Evolutionary conservation across 2,329 filamentous ascomycete species (phyloP), one percentile per base, ranked within the genome.

Genomic region (Seiridium unicorne): DNA sequence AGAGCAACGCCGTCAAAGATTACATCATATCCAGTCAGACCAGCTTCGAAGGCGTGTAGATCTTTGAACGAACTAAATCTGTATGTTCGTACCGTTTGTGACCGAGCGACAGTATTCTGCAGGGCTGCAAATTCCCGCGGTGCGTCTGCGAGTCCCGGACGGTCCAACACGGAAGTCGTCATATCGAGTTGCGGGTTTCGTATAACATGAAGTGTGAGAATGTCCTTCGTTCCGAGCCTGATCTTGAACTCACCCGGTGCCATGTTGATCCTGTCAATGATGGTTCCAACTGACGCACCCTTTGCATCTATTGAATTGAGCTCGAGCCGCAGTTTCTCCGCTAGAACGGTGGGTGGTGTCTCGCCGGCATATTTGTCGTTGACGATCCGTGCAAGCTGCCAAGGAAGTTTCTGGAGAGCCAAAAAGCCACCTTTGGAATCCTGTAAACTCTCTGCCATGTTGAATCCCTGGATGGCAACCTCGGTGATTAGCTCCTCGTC

Each of bases 221-320:
- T 81, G 57, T 86, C 83, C 59, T 81, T 79, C 38, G 89, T 83
- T 64, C 89, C 86, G 40, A 92, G 77, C 36, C 85, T 81, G 54
- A 93, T 72, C 66, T 86, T 85, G 66, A 92, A 72, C 73, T 92
- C 89, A n/a, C 90, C 90, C 9, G 89, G 88, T 2, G 83, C 88
- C 67, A 96, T 81, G 66, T 96, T 96, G 69, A 97, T 81, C 44
- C 93, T 86, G 74, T 97, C 93, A 2, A 91, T 92, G 13, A 96
- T 79, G 47, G 88, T 91, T 54, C 92, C 65, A 26, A 73, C 68
- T 5, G 71, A 70, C 44, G 68, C 64, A 32, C 70, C 70, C 18
- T 64, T 64, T 60, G 68, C 70, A 57, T 89, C 87, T 62, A 89
- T 85, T 64, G 90, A 91, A 60, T 92, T 88, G 38, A 91, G 81